Evolutionary conservation across 306 rosid species (phyloP), one percentile per base, ranked within the genome.

Genomic region (Crataegus laevigata): DNA sequence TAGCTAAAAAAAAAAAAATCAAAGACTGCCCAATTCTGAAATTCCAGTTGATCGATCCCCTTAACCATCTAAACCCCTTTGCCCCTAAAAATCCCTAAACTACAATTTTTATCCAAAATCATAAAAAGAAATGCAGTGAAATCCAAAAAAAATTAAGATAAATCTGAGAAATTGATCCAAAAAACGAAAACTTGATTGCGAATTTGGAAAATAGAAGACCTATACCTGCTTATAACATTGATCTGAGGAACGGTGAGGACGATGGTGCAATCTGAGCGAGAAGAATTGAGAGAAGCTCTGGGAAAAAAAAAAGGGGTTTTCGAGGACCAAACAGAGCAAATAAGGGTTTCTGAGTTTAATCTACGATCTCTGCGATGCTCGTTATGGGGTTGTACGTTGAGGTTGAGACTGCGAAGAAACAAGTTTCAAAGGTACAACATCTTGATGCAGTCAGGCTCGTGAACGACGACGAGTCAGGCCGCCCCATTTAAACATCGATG

Each of bases 211-310:
- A 36, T 42, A 65, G 8, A 74, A 26, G 55, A 61, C 12, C 38
- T 7, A 10, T 65, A 75, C 77, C 75, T n/a, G 72, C 51, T 69
- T 72, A 77, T 40, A 64, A 72, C 77, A 80, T 72, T 66, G 89
- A 87, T 78, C 83, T 75, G 70, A 66, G 52, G 72, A 32, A 75
- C 83, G 68, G 78, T 18, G 82, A 83, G 34, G 74, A 66, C 66
- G 67, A 70, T 11, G 45, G 68, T 13, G 28, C 62, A 68, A 45
- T 54, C 60, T 59, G 45, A 65, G 74, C 18, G 26, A 29, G 10
- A 40, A 10, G 66, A 69, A 50, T 30, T 47, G 54, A 47, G 57
- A 28, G 36, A 32, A 55, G 62, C 18, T 63, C 55, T 38, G 74
- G 45, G 52, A 55, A 21, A 63, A 40, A 12, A 40, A 40, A 40